Base-by-base conservation (phyloP, 352 stramenopile genomes). In the Plasmopara muralis region DNA sequence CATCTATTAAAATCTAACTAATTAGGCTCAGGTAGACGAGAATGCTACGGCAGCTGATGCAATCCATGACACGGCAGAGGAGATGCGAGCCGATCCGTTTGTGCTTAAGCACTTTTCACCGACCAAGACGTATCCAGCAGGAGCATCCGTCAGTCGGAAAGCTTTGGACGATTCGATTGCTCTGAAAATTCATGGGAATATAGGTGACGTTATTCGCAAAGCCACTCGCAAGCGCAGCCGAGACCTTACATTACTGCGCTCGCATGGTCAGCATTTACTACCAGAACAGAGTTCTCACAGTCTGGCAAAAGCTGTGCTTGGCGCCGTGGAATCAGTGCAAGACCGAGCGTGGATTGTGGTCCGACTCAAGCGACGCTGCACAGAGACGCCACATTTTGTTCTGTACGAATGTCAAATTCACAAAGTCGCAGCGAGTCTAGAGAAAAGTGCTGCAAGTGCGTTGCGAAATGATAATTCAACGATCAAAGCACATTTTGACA, bases 191-290 rank as follows among this genome's bases (percentile, higher is more conserved):
- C 75, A 74, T 13, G 76, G 78, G 29, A 54, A 54, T 5, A 44
- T 89, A n/a, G 78, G 78, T 6, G 78, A 83, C 6, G 51, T 69
- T 12, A 64, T 89, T 44, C 69, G 73, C 5, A 76, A 76, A 42
- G 74, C 78, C 0, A 64, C 72, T 44, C 68, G 78, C 0, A 77
- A 70, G 53, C 72, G 61, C 0, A 77, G 76, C 12, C 65, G 76
- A 4, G 78, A 89, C 29, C 60, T 87, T 33, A 89, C 78, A 9
- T 42, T 89, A 38, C 47, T 89, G 2, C 61, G 74, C 9, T 83
- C 74, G 0, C 60, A 74, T 4, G 69, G 66, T 0, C 78, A 85
- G 35, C 82, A 73, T 14, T 55, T 89, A 6, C 44, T 89, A 9
- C 55, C 62, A 7, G 53, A 70, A 50, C 61, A 72, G 0, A 52